A percentile compares a stretch with the other conserved stretches of the same genome.
phyloP scores from a whole-genome alignment of 768 basidiomycete species.

The Thelephora aurantiotincta region DNA sequence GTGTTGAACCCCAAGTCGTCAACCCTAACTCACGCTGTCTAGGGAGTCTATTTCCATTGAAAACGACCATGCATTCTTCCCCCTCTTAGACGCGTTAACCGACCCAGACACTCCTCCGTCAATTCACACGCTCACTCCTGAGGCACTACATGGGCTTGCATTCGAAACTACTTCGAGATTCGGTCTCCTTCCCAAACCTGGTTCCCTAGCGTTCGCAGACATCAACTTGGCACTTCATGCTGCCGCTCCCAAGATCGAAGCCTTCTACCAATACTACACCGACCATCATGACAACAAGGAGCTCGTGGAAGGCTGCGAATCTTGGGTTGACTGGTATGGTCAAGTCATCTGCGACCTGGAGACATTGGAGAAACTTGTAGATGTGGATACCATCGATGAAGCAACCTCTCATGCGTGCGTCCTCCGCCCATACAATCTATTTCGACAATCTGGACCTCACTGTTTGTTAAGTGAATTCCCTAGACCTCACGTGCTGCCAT shows the following conservation, averaged over 20 bases:
- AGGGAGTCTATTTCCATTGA: constrained; percentile 79
- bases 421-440: constrained; percentile 13
- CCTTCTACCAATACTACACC: constrained; percentile 65
- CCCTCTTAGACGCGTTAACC: constrained; percentile 52
- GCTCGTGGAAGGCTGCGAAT: constrained; percentile 32
- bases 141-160: constrained; percentile 39
- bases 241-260: constrained; percentile 68
- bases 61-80: constrained; percentile 61
- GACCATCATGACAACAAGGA: constrained; percentile 10
- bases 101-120: constrained; percentile 28
- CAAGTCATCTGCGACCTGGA: constrained; percentile 54
- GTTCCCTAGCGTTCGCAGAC: constrained; percentile 42
- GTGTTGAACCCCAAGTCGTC: constrained; percentile 5
- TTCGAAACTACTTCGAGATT: constrained; percentile 34
- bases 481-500: constrained; percentile 41
- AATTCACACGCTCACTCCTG: constrained; percentile 24
- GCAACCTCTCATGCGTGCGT: constrained; percentile 7
- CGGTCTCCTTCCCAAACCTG: constrained; percentile 34
- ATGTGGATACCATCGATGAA: constrained; percentile 32
- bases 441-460: not conserved
- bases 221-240: constrained; percentile 68
- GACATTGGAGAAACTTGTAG: constrained; percentile 37
- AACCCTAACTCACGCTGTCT: constrained; percentile 1
- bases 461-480: not conserved
- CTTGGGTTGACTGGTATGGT: constrained; percentile 84